Evolutionary conservation across 2,329 filamentous ascomycete genomes (phyloP).

Genomic region (Pseudocercospora cruenta): DNA sequence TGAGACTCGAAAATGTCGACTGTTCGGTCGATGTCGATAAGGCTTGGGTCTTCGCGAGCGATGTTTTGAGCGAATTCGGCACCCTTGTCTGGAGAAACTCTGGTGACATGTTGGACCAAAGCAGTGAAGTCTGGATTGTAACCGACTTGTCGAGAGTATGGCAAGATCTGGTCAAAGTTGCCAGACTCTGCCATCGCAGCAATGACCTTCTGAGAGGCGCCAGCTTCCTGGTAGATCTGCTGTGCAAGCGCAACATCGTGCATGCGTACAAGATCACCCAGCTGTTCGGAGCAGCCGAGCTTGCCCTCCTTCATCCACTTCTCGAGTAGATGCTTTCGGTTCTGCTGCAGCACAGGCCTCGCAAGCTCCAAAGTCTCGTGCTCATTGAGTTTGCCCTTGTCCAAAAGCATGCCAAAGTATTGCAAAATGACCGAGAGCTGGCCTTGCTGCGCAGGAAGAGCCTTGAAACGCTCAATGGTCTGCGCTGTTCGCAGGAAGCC

Average conservation of each 20-base stretch:
- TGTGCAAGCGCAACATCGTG: conserved; percentile 89
- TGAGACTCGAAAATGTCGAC: conserved; percentile 98
- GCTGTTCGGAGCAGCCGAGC: conserved; percentile 91
- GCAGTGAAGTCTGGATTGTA: conserved; percentile 96
- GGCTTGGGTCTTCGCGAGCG: conserved; percentile 82
- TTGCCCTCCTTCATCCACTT: conserved; percentile 98
- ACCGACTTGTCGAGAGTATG: conserved; percentile 80
- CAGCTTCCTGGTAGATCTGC: conserved; percentile 86
- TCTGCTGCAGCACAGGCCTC: conserved; percentile 87
- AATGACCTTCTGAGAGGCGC: conserved; percentile 90
- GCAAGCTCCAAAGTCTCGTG: conserved; percentile 94
- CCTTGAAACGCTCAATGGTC: conserved; percentile 96
- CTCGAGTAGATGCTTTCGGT: conserved; percentile 91
- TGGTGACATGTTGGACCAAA: conserved; percentile 87
- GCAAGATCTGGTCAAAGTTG: conserved; percentile 94
- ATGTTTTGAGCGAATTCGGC: conserved; percentile 92
- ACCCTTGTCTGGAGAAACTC: conserved; percentile 74
- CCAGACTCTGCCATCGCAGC: conserved; percentile 93
- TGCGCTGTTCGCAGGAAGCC: conserved; percentile 93
- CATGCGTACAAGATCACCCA: conserved; percentile 89
- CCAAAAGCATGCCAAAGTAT: conserved; percentile 95
- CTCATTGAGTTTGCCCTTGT: conserved; percentile 90
- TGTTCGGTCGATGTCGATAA: conserved; percentile 91
- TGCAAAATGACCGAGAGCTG: conserved; percentile 94
- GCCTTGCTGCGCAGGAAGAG: conserved; percentile 74